A percentile compares a stretch with the other conserved stretches of the same genome.
phyloP scores from a whole-genome alignment of 2,329 filamentous ascomycete species.

The Trichoderma koningii region DNA sequence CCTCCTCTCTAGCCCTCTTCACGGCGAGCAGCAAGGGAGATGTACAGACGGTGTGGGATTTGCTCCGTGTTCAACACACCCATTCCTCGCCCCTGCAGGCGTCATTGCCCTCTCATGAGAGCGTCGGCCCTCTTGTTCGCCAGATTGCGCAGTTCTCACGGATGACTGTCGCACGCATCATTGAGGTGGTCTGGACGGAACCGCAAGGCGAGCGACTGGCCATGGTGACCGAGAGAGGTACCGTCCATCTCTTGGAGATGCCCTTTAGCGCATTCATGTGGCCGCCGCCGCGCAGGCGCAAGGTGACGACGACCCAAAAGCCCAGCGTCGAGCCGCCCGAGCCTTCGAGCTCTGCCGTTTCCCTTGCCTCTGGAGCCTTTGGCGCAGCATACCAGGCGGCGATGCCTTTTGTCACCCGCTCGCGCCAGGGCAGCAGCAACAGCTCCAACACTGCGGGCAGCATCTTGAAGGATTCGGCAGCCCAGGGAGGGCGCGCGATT shows the following conservation, averaged over 20 bases:
- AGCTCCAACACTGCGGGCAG: constrained; percentile 41
- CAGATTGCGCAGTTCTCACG: constrained; percentile 87
- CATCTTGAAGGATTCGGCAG: constrained; percentile 60
- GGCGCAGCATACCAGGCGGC: constrained; percentile 71
- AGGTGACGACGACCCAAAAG: constrained; percentile 44
- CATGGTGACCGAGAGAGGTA: constrained; percentile 92
- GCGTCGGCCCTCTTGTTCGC: constrained; percentile 64
- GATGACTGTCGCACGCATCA: constrained; percentile 86
- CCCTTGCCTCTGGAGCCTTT: constrained; percentile 70
- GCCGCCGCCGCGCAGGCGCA: constrained; percentile 69
- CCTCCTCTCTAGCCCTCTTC: constrained; percentile 71
- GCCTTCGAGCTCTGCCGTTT: constrained; percentile 58
- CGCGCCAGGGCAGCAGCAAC: constrained; percentile 53
- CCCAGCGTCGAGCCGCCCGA: constrained; percentile 52
- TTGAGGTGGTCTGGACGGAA: constrained; percentile 85
- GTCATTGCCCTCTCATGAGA: constrained; percentile 47
- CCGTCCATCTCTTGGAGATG: constrained; percentile 88
- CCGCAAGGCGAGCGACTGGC: constrained; percentile 81
- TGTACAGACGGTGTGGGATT: constrained; percentile 78
- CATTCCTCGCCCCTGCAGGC: constrained; percentile 62
- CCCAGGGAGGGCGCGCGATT: constrained; percentile 71
- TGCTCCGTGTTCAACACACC: constrained; percentile 66
- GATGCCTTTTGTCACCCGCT: constrained; percentile 58
- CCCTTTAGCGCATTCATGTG: constrained; percentile 80
- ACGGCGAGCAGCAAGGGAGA: constrained; percentile 84